These are phyloP conservation scores for Pleurotus eryngii DNA, from an alignment of 768 basidiomycete species.

Conservation along the genomic window DNA sequence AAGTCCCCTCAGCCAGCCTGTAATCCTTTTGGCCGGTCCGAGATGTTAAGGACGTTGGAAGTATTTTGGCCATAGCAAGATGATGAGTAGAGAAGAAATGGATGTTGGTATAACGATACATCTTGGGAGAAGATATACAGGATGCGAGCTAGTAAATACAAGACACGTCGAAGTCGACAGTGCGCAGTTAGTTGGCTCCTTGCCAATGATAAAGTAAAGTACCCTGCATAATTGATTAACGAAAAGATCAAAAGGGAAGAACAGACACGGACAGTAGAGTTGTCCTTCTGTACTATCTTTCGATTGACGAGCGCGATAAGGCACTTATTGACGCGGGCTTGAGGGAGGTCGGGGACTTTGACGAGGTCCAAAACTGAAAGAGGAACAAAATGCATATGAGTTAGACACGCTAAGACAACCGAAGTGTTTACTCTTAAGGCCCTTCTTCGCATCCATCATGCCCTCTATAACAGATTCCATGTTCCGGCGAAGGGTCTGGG, in stretches of 20 bases:
- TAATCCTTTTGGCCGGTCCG: too few species aligned
- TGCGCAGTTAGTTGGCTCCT: slow-evolving; percentile 25
- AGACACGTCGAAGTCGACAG: too few species aligned
- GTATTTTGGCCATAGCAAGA: too few species aligned
- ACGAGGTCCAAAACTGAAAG: slow-evolving; percentile 73
- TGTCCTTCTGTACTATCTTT: slow-evolving; percentile 80
- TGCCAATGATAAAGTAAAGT: slow-evolving; percentile 70
- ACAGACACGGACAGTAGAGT: slow-evolving; percentile 43
- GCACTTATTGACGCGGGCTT: slow-evolving; percentile 91
- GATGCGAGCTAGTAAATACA: too few species aligned
- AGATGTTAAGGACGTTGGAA: too few species aligned
- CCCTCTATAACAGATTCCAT: slow-evolving; percentile 80
- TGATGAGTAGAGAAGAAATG: too few species aligned
- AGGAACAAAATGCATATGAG: neutral
- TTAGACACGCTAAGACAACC: neutral
- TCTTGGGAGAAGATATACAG: too few species aligned
- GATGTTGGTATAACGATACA: too few species aligned
- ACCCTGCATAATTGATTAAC: slow-evolving; percentile 38
- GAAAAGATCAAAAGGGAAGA: neutral
- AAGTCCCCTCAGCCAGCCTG: too few species aligned
- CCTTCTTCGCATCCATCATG: slow-evolving; percentile 60
- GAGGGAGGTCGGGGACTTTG: slow-evolving; percentile 77
- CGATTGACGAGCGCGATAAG: slow-evolving; percentile 87
- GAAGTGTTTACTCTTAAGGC: slow-evolving; percentile 51
- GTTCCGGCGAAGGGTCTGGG: slow-evolving; percentile 68